These are phyloP conservation scores for Sporisorium exsertum DNA, from an alignment of 1,284 basidiomycete species.

Conservation along the genomic window DNA sequence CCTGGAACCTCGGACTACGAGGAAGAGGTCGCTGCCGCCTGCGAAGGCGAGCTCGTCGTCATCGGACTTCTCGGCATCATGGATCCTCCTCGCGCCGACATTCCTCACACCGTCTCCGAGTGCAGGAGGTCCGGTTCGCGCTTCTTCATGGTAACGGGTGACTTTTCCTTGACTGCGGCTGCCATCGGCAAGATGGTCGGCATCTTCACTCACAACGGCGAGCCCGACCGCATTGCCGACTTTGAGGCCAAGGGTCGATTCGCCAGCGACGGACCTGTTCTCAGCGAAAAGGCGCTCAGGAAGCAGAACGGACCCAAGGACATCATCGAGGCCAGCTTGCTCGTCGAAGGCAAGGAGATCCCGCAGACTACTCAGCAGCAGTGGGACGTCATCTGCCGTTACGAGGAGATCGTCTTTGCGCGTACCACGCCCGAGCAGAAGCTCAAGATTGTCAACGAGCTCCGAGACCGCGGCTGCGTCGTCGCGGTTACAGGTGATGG, in stretches of 20 bases:
- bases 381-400: constrained; percentile 74
- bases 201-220: constrained; percentile 72
- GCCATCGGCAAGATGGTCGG: constrained; percentile 77
- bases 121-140: constrained; percentile 76
- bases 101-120: constrained; percentile 73
- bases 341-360: constrained; percentile 44
- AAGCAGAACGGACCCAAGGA: constrained; percentile 34
- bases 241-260: constrained; percentile 40
- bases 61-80: constrained; percentile 77
- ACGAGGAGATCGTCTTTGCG: constrained; percentile 79
- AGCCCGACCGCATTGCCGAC: constrained; percentile 71
- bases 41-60: constrained; percentile 72
- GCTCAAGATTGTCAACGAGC: constrained; percentile 77
- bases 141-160: constrained; percentile 79
- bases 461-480: constrained; percentile 74
- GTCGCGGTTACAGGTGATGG: constrained; percentile 78
- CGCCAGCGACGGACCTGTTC: constrained; percentile 22
- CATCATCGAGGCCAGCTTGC: constrained; percentile 41
- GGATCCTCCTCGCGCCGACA: constrained; percentile 77
- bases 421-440: constrained; percentile 79
- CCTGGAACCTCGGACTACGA: constrained; percentile 34
- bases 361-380: constrained; percentile 35
- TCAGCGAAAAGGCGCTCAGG: constrained; percentile 50
- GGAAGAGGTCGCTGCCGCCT: constrained; percentile 54
- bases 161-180: constrained; percentile 73